These are phyloP conservation scores for Peronospora destructor DNA, from an alignment of 352 stramenopile genomes.

Conservation along the genomic window DNA sequence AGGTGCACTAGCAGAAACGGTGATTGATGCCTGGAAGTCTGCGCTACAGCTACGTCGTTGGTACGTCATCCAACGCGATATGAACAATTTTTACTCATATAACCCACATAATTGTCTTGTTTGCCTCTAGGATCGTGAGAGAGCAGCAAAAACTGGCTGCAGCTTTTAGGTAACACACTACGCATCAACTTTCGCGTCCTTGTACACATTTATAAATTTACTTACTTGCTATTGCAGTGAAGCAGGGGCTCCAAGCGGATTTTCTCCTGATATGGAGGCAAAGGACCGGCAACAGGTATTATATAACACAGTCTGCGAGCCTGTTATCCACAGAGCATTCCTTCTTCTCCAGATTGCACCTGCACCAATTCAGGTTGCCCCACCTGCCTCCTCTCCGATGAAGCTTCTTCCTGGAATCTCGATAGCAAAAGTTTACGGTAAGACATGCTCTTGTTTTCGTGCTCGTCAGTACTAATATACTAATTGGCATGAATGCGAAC, in stretches of 20 bases:
- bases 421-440: conserved; percentile 45
- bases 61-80: conserved; percentile 24
- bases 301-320: conserved; percentile 77
- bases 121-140: conserved; percentile 63
- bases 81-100: not conserved
- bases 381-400: conserved; percentile 33
- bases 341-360: conserved; percentile 56
- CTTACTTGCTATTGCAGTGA: conserved; percentile 25
- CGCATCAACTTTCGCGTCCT: not conserved
- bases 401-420: conserved; percentile 76
- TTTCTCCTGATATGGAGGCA: conserved; percentile 35
- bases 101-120: not conserved
- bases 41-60: conserved; percentile 76
- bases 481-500: not conserved
- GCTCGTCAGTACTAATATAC: not conserved
- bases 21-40: conserved; percentile 69
- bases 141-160: conserved; percentile 83
- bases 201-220: conserved; percentile 1
- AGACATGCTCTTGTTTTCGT: not conserved
- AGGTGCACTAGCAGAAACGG: conserved; percentile 48
- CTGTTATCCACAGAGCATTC: conserved; percentile 60
- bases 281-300: conserved; percentile 65
- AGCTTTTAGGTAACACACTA: conserved; percentile 34
- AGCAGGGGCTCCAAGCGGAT: conserved; percentile 21
- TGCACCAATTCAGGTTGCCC: conserved; percentile 31